Evolutionary conservation across 129 eudicot species (phyloP), one percentile per base, ranked within the genome.

Genomic region (Ambrosia trifida): DNA sequence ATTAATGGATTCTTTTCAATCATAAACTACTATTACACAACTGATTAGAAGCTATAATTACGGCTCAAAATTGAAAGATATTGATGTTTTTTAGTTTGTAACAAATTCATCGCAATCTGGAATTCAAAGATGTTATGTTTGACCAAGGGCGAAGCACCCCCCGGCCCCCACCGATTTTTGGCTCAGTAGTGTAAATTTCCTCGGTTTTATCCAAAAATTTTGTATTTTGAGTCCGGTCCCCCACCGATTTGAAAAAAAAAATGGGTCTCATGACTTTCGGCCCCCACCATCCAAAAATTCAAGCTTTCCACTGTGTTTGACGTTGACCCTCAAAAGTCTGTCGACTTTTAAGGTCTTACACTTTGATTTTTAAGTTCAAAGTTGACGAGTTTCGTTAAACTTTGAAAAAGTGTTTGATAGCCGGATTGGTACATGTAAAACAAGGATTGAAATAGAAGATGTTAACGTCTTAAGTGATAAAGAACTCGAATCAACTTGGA

Each of bases 291-390:
- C n/a, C n/a, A n/a, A n/a, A n/a, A n/a, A n/a, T n/a, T n/a, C n/a
- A n/a, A n/a, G n/a, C n/a, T n/a, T n/a, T n/a, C n/a, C n/a, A n/a
- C n/a, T n/a, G n/a, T 12, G 13, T 20, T 53, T 24, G 28, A 24
- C 28, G 28, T 24, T 20, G n/a, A 54, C 49, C 19, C 51, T 51
- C 53, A 43, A 44, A 33, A 17, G 64, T 69, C 47, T 28, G 19
- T 51, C 51, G 49, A 51, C 63, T 69, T 50, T 51, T 51, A 35
- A 69, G 63, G 35, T 33, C 38, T 52, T 11, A 69, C 36, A 69
- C 17, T 17, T 33, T 38, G 46, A 69, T 69, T 32, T 30, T 13
- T 9, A 59, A 59, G 18, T 59, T 4, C 8, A 59, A 59, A 28
- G 6, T 59, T 13, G 41, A 59, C 19, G 6, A 4, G 66, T 2